These are phyloP conservation scores for Sarocladium brachiariae DNA, from an alignment of 2,329 filamentous ascomycete species.

Conservation along the genomic window DNA sequence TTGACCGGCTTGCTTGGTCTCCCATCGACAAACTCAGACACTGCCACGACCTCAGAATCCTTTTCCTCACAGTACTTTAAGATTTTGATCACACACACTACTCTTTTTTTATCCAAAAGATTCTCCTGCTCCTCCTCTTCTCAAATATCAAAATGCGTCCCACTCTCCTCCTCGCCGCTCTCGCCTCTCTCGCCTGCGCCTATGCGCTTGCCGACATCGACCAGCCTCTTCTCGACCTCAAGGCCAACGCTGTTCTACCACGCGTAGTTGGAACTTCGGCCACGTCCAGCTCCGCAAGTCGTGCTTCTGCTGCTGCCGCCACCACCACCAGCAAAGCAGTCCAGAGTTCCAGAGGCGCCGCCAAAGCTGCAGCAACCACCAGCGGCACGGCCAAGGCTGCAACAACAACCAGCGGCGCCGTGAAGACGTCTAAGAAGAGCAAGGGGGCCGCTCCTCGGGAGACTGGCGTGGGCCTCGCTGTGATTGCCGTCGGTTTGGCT, in stretches of 20 bases:
- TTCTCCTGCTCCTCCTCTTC: neutral
- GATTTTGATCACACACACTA: neutral
- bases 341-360: too few relatives aligned
- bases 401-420: neutral
- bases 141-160: neutral
- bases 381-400: neutral
- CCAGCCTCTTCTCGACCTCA: constrained; percentile 1
- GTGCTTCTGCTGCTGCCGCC: neutral
- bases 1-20: too few relatives aligned
- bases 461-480: constrained; percentile 1
- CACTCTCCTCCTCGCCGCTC: neutral
- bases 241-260: neutral
- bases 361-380: neutral
- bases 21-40: too few relatives aligned
- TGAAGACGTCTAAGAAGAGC: neutral
- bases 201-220: neutral
- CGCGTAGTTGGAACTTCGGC: neutral
- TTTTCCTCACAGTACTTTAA: too few relatives aligned
- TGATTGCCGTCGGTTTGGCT: neutral
- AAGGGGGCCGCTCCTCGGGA: neutral
- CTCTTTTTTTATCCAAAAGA: neutral
- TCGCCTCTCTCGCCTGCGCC: neutral
- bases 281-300: neutral
- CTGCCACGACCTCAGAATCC: too few relatives aligned
- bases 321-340: neutral